Conservation (phyloP, 148 eudicot genomes). For the Rhododendron molle region DNA sequence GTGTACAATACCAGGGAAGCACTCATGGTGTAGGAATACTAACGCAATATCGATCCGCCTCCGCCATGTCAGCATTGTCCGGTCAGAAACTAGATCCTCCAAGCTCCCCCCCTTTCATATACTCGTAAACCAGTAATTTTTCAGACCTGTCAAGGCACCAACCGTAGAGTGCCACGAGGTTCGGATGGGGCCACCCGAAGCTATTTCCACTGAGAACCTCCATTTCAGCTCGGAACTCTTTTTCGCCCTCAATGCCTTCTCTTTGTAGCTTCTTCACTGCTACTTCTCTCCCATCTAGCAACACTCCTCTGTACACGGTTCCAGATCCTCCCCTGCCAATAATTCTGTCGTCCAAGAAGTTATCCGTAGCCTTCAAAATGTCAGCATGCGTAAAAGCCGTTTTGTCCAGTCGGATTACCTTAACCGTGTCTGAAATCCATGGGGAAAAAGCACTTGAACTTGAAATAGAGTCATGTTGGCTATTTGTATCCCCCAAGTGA, state of each 20-base stretch:
- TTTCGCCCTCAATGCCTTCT: conserved; percentile 78
- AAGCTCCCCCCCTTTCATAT: conserved; percentile 91
- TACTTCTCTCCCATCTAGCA: conserved; percentile 82
- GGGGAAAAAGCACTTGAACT: conserved; percentile 59
- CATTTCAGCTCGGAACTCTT: conserved; percentile 90
- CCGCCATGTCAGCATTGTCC: conserved; percentile 46
- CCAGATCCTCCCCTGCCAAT: conserved; percentile 89
- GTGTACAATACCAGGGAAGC: conserved; percentile 76
- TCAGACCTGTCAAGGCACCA: conserved; percentile 90
- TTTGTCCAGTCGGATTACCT: conserved; percentile 70
- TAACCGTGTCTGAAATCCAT: conserved; percentile 51
- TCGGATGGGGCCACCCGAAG: conserved; percentile 87
- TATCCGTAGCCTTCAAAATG: conserved; percentile 67
- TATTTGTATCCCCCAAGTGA: conserved; percentile 29
- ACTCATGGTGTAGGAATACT: conserved; percentile 83
- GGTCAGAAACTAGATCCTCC: conserved; percentile 62
- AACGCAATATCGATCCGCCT: conserved; percentile 54
- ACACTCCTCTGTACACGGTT: conserved; percentile 65
- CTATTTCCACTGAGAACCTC: conserved; percentile 67
- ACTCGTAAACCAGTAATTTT: conserved; percentile 80
- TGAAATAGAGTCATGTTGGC: conserved; percentile 26
- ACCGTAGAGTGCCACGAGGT: conserved; percentile 84
- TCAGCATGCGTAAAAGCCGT: conserved; percentile 73
- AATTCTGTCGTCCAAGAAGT: conserved; percentile 62
- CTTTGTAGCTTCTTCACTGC: conserved; percentile 89